Evolutionary conservation across 1,284 basidiomycete species (phyloP), one percentile per base, ranked within the genome.

Genomic region (Malassezia psittaci): DNA sequence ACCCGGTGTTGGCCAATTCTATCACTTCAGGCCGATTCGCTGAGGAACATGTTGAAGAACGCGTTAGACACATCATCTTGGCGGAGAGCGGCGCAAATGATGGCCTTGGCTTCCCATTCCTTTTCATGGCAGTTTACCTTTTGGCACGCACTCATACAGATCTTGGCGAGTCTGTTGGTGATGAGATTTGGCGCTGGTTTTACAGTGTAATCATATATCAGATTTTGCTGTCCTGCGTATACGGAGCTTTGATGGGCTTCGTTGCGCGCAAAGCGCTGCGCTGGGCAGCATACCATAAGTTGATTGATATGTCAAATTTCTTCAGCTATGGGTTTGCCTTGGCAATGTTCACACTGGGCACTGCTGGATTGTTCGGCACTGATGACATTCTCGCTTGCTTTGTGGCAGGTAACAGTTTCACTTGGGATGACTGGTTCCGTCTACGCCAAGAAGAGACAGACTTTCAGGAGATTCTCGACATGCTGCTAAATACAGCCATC

Each of bases 381-480:
- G 77, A 78, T 55, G 77, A 78, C 51, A 72, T 78, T 18, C 61
- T 78, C 8, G 72, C 72, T 1, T 76, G 74, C 61, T 78, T 78
- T 54, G 63, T 78, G 35, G 76, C 70, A 0, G 76, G 75, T 29
- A 76, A 76, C 55, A 63, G 59, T 11, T 72, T 73, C 32, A 77
- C 76, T 3, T 77, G 75, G 76, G 65, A 75, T 37, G 77, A 77
- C 57, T 75, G 69, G 60, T 80, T 78, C 69, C 70, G 79, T 2
- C 65, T 78, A 29, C 70, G 79, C 48, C 79, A 77, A 4, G 79
- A 80, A 57, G 79, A 80, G 41, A 76, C 78, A 48, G 75, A 77
- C 4, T 79, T 81, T 60, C 80, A 81, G 61, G 80, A 81, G 49
- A 79, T 81, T 37, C 78, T 81, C 57, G 80, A 81, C 60, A 74